These are phyloP conservation scores for Zizania latifolia DNA, from an alignment of 176 grass and related monocot species.

Conservation along the genomic window DNA sequence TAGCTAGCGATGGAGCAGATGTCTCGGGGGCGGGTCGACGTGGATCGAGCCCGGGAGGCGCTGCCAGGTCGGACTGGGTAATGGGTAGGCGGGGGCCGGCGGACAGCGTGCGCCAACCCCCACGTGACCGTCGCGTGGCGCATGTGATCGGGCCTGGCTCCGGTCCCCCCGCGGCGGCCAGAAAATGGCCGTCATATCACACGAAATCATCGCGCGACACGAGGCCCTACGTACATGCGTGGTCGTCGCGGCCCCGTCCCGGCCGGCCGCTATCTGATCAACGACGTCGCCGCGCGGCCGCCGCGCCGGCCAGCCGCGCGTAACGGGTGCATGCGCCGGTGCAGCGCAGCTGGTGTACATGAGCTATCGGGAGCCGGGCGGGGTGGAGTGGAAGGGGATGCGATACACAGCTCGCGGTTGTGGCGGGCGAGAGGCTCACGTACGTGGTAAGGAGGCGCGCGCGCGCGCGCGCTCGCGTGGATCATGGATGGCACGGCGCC, in stretches of 20 bases:
- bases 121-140: constrained; percentile 48
- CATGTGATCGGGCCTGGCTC: constrained; percentile 7
- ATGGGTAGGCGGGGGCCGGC: background rate
- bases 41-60: constrained; percentile 29
- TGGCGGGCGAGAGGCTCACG: constrained; percentile 41
- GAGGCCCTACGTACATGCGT: background rate
- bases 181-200: constrained; percentile 7
- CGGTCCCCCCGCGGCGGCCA: background rate
- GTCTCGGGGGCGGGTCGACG: constrained; percentile 36
- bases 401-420: constrained; percentile 22
- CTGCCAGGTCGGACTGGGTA: no score
- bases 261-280: no score
- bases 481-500: no score
- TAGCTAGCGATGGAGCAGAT: constrained; percentile 22
- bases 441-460: constrained; percentile 44
- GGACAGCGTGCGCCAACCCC: constrained; percentile 20
- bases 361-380: no score
- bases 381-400: no score
- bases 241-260: no score
- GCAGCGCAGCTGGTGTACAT: no score
- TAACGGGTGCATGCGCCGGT: no score
- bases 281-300: no score
- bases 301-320: no score
- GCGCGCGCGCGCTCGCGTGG: no score
- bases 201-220: background rate